phyloP scores from a whole-genome alignment of 164 flowering plant genomes.

The Dillenia suffruticosa region DNA sequence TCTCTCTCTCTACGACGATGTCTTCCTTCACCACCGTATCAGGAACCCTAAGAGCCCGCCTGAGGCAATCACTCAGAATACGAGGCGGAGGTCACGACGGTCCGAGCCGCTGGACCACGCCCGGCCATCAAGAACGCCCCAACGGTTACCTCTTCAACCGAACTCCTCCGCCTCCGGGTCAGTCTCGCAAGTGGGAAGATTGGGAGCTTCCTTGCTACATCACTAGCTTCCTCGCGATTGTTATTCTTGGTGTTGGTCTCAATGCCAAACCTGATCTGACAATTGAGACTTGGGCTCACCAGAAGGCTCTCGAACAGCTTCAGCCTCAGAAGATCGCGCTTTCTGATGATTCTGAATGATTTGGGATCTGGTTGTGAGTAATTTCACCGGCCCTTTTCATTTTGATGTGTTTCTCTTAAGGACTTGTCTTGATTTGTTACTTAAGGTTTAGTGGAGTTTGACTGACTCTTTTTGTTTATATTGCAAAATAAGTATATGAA shows the following conservation, averaged over 20 bases:
- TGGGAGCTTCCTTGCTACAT: constrained; percentile 99
- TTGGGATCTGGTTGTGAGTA: constrained; percentile 1
- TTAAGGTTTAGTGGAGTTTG: no score
- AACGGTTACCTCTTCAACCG: constrained; percentile 85
- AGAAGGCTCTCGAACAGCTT: constrained; percentile 87
- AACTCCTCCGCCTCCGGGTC: constrained; percentile 78
- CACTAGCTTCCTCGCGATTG: constrained; percentile 89
- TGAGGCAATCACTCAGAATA: constrained; percentile 40
- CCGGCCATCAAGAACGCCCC: constrained; percentile 87
- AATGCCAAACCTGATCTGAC: constrained; percentile 98
- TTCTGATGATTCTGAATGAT: constrained; percentile 19
- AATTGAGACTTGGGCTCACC: constrained; percentile 97
- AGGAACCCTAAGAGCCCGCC: constrained; percentile 55
- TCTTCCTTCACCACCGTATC: constrained; percentile 39
- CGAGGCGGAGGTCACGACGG: constrained; percentile 52
- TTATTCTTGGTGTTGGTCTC: constrained; percentile 96
- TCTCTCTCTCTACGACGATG: constrained; percentile 13
- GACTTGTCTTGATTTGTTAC: background rate
- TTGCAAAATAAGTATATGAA: no score
- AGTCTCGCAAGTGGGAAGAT: constrained; percentile 93
- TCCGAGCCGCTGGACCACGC: constrained; percentile 64
- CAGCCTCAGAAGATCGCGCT: constrained; percentile 31
- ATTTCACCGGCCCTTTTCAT: constrained; percentile 2
- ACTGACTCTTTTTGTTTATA: no score
- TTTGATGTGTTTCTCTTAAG: constrained; percentile 5